Percentiles rank a stretch among this genome's conserved stretches.
Conservation (phyloP, 805 yeast genomes). For the Ogataea saltuana region DNA sequence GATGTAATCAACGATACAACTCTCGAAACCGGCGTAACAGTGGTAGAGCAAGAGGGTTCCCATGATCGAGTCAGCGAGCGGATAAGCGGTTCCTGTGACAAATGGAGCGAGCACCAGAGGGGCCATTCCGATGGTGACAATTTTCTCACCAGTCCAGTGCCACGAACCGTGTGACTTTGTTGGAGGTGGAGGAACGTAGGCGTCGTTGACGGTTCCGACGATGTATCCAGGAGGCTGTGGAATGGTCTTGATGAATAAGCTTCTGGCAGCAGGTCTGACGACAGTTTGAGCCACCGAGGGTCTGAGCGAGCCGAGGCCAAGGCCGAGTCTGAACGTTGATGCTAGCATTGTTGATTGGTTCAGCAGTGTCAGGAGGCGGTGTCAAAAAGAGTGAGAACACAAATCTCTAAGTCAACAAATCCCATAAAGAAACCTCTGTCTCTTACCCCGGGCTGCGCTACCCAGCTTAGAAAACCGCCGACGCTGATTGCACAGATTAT, state of each 20-base stretch:
- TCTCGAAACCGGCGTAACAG: conserved; percentile 68
- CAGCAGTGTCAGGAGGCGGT: neutral
- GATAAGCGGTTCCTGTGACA: conserved; percentile 52
- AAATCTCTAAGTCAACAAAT: no score
- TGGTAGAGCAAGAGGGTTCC: conserved; percentile 60
- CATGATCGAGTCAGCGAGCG: conserved; percentile 57
- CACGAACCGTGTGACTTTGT: conserved; percentile 62
- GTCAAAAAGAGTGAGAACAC: neutral
- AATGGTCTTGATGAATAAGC: conserved; percentile 31
- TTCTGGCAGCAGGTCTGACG: conserved; percentile 16
- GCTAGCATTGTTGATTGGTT: conserved; percentile 6
- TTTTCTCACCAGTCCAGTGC: conserved; percentile 74
- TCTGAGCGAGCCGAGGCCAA: conserved; percentile 13
- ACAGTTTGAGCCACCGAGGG: neutral
- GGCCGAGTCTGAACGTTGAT: conserved; percentile 28
- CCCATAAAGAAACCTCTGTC: no score
- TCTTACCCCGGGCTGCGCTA: conserved; percentile 9
- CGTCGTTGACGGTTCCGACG: conserved; percentile 72
- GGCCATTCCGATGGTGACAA: conserved; percentile 57
- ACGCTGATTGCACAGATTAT: conserved; percentile 13
- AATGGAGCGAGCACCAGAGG: conserved; percentile 68
- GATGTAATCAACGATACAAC: conserved; percentile 78
- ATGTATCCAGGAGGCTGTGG: conserved; percentile 73
- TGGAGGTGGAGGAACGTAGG: conserved; percentile 60
- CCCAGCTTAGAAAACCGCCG: conserved; percentile 11